A percentile compares a stretch with the other conserved stretches of the same genome.
Conservation (phyloP, 202 grass and related monocot species). For the Zizania palustris region DNA sequence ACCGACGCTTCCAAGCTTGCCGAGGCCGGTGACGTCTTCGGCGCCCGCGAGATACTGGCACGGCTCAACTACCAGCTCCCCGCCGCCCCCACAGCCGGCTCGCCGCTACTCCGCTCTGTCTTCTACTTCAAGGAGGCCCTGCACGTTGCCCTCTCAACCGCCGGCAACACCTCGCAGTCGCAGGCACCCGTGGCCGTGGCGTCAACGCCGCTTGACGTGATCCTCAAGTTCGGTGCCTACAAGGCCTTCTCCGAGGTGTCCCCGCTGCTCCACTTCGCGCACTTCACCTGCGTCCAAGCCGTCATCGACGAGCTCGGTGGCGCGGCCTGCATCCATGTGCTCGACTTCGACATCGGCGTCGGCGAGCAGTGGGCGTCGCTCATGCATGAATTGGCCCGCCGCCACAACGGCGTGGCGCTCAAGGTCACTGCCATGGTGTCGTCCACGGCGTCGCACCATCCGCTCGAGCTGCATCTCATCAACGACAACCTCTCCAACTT, state of each 20-base stretch:
- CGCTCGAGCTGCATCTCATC: slow-evolving; percentile 65
- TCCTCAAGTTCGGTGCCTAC: slow-evolving; percentile 68
- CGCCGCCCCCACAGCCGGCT: slow-evolving; percentile 45
- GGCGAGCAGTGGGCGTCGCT: slow-evolving; percentile 78
- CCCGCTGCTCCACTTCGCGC: slow-evolving; percentile 71
- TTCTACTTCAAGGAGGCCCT: slow-evolving; percentile 82
- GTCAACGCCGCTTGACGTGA: slow-evolving; percentile 50
- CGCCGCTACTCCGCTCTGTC: slow-evolving; percentile 64
- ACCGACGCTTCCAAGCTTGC: slow-evolving; percentile 61
- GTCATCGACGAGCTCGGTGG: slow-evolving; percentile 65
- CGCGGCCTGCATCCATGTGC: slow-evolving; percentile 60
- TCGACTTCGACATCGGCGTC: slow-evolving; percentile 77
- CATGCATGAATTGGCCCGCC: slow-evolving; percentile 68
- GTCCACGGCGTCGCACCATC: slow-evolving; percentile 50
- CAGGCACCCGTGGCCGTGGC: background rate
- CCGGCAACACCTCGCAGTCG: background rate
- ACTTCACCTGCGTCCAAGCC: slow-evolving; percentile 77
- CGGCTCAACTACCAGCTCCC: slow-evolving; percentile 78
- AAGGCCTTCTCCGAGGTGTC: slow-evolving; percentile 76
- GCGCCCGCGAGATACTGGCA: slow-evolving; percentile 70
- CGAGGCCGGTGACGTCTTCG: slow-evolving; percentile 63
- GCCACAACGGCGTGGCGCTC: slow-evolving; percentile 47
- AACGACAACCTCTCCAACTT: slow-evolving; percentile 60
- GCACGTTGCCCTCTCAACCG: slow-evolving; percentile 47
- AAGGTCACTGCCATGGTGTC: slow-evolving; percentile 66